Evolutionary conservation across 768 basidiomycete species (phyloP), one percentile per base, ranked within the genome.

Genomic region (Tephrocybe rancida): DNA sequence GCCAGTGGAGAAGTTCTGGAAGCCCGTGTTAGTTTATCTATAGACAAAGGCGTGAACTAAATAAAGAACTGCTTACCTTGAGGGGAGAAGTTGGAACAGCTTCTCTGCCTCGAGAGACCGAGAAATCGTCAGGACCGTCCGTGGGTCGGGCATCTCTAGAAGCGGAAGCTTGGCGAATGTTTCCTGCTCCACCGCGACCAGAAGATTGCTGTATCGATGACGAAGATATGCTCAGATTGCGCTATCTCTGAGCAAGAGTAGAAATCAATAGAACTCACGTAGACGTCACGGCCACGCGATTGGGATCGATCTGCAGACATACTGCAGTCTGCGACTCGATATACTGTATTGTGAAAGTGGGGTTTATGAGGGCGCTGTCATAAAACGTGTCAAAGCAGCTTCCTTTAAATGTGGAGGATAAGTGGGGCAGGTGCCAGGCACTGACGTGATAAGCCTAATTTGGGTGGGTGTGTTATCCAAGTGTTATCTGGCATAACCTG

Each of bases 131-230:
- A 1, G 80, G 77, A 0, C 77, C 78, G 21, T 73, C 68, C 11
- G 61, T 30, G 6, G 77, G 70, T 48, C 78, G 70, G 11, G 65
- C 60, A 19, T 82, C 82, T 22, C 76, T 73, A 6, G 83, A 81
- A 1, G 37, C 48, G 26, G 83, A 79, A 24, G 79, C 51, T 21
- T 61, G 71, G 54, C 81, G 79, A 54, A 90, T 85, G 67, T 90
- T 90, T 16, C 88, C 88, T 4, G 75, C 19, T 8, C 88, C 88
- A 5, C 88, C 88, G 54, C 88, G 77, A 6, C 88, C 88, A 29
- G 84, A 78, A 3, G 85, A 85, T 30, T 72, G 68, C 80, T 84
- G 50, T 27, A 24, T 5, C 5, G 18, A 25, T 21, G 21, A 44
- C 18, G 43, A 24, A 29, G 24, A 24, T n/a, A n/a, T 22, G 50